phyloP scores from a whole-genome alignment of 1,284 basidiomycete genomes.

The Ceratobasidium sp. region DNA sequence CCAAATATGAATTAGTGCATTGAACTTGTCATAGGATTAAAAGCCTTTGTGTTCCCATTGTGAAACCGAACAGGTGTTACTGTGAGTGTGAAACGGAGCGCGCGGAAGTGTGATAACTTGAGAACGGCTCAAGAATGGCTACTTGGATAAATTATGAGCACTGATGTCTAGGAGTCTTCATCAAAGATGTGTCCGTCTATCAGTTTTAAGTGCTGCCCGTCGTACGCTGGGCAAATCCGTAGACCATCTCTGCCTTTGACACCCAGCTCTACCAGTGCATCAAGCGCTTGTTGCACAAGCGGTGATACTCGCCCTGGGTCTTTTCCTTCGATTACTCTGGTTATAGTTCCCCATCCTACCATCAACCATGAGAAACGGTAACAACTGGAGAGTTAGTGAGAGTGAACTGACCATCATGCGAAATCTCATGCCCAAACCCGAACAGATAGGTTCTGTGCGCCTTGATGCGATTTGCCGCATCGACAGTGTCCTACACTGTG shows the following conservation, averaged over 20 bases:
- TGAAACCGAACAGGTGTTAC: no score
- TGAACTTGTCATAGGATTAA: no score
- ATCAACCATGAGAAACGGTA: not conserved
- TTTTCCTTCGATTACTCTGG: constrained; percentile 58
- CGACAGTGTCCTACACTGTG: constrained; percentile 54
- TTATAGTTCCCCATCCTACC: constrained; percentile 62
- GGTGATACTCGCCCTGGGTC: constrained; percentile 42
- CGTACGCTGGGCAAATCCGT: constrained; percentile 74
- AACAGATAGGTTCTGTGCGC: constrained; percentile 70
- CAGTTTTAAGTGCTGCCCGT: constrained; percentile 61
- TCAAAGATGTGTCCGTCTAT: not conserved
- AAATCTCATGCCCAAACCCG: constrained; percentile 71
- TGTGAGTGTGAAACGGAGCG: no score
- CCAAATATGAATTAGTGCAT: no score
- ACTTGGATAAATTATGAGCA: no score
- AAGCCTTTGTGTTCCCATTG: no score
- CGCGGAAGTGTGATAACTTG: no score
- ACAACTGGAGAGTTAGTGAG: not conserved
- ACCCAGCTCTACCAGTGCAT: constrained; percentile 47
- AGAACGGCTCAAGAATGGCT: no score
- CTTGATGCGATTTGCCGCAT: constrained; percentile 59
- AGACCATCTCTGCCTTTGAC: constrained; percentile 51
- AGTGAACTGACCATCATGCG: constrained; percentile 56
- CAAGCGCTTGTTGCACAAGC: constrained; percentile 54
- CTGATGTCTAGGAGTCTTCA: not conserved